Conservation (phyloP, 352 stramenopile genomes). For the Phytophthora aleatoria region DNA sequence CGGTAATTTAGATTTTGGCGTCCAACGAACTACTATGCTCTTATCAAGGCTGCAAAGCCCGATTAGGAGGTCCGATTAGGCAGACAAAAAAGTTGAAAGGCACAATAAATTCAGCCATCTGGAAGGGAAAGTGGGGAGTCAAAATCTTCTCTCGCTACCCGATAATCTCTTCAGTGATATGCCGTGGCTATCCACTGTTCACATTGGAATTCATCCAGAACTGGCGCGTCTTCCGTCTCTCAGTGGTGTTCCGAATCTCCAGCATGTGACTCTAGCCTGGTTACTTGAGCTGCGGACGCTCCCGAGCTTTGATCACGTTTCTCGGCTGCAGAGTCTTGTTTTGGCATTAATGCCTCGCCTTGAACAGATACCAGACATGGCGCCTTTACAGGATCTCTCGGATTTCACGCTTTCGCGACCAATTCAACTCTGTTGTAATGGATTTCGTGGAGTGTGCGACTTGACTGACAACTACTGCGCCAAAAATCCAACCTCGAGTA, state of each 20-base stretch:
- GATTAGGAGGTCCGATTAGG: too few species aligned
- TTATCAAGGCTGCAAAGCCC: too few species aligned
- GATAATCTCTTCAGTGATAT: conserved; percentile 32
- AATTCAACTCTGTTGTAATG: conserved; percentile 27
- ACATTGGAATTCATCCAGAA: conserved; percentile 19
- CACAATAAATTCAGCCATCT: conserved; percentile 34
- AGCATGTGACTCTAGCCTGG: conserved; percentile 24
- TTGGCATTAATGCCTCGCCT: conserved; percentile 17
- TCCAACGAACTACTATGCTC: too few species aligned
- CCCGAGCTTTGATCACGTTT: conserved; percentile 12
- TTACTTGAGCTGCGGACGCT: conserved; percentile 10
- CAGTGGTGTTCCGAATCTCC: conserved; percentile 28
- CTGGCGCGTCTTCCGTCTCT: conserved; percentile 15
- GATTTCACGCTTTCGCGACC: conserved; percentile 16
- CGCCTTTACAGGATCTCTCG: not conserved
- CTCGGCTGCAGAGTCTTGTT: conserved; percentile 9
- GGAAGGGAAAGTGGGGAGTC: conserved; percentile 23
- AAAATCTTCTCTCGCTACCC: conserved; percentile 13
- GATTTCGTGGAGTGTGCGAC: conserved; percentile 24
- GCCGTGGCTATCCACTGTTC: conserved; percentile 24
- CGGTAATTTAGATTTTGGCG: too few species aligned
- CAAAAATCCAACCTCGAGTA: conserved; percentile 1
- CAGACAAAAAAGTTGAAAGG: too few species aligned
- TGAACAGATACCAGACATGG: conserved; percentile 19
- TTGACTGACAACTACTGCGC: conserved; percentile 24